A percentile compares a stretch with the other conserved stretches of the same genome.
phyloP scores from a whole-genome alignment of 257 asterid genomes.

The Pogostemon cablin region DNA sequence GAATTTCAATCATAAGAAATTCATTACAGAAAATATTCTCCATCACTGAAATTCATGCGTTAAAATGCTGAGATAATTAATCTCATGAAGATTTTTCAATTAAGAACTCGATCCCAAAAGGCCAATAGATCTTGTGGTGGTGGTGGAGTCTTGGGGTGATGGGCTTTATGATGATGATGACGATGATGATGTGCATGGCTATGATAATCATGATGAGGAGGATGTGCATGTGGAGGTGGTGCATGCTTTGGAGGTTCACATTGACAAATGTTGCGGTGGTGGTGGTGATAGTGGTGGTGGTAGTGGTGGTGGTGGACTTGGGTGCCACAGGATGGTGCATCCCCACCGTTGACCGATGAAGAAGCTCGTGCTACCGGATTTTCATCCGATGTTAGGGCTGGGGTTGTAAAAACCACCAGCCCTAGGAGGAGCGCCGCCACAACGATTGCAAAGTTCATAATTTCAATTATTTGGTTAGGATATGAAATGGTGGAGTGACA shows the following conservation, averaged over 20 bases:
- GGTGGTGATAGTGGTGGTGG: not conserved
- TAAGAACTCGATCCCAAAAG: not conserved
- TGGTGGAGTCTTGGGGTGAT: not conserved
- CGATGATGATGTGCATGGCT: not conserved
- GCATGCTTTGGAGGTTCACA: not conserved
- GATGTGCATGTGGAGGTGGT: not conserved
- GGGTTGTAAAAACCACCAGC: not conserved
- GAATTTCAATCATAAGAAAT: not conserved
- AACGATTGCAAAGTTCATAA: not conserved
- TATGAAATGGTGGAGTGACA: not conserved
- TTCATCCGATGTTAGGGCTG: not conserved
- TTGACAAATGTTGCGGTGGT: not conserved
- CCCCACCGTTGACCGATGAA: not conserved
- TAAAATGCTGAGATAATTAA: no score
- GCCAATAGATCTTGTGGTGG: not conserved
- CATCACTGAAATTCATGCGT: not conserved
- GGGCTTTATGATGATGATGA: not conserved
- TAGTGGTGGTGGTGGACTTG: not conserved
- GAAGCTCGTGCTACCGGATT: not conserved
- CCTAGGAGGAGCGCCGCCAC: constrained; percentile 1
- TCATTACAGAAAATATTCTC: not conserved
- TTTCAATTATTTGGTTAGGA: not conserved
- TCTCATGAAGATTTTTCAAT: not conserved
- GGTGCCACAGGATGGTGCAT: not conserved
- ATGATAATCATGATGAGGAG: not conserved